phyloP scores from a whole-genome alignment of 306 rosid species.

The Pueraria montana region DNA sequence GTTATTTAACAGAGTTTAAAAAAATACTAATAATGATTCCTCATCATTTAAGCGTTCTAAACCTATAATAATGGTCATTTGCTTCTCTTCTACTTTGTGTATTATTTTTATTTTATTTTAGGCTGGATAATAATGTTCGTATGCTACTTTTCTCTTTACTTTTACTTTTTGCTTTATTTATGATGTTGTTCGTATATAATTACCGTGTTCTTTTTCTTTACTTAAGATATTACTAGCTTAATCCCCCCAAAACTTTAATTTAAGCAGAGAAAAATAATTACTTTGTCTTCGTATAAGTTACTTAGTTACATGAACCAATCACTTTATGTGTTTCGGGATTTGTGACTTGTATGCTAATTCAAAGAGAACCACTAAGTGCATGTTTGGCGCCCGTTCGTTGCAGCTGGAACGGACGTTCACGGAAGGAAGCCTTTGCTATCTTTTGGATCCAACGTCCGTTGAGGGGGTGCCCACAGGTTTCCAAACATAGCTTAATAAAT shows the following conservation, averaged over 20 bases:
- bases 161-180: slow-evolving; percentile 50
- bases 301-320: background rate
- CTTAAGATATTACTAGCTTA: background rate
- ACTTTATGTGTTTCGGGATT: slow-evolving; percentile 38
- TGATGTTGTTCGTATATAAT: slow-evolving; percentile 25
- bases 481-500: too few relatives aligned
- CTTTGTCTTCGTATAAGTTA: slow-evolving; percentile 12
- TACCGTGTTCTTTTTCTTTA: slow-evolving; percentile 44
- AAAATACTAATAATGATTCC: background rate
- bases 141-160: slow-evolving; percentile 51
- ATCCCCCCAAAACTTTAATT: slow-evolving; percentile 22
- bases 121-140: slow-evolving; percentile 16
- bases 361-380: background rate
- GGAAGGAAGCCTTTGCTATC: too few relatives aligned
- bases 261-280: background rate
- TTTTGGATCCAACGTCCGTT: too few relatives aligned
- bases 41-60: background rate
- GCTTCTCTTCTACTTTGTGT: slow-evolving; percentile 6
- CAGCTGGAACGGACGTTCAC: too few relatives aligned
- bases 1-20: background rate
- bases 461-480: too few relatives aligned
- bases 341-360: slow-evolving; percentile 22
- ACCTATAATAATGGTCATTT: slow-evolving; percentile 45
- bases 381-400: too few relatives aligned
- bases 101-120: background rate